Conservation (phyloP, 140 eudicot species). For the Erigeron philadelphicus region DNA sequence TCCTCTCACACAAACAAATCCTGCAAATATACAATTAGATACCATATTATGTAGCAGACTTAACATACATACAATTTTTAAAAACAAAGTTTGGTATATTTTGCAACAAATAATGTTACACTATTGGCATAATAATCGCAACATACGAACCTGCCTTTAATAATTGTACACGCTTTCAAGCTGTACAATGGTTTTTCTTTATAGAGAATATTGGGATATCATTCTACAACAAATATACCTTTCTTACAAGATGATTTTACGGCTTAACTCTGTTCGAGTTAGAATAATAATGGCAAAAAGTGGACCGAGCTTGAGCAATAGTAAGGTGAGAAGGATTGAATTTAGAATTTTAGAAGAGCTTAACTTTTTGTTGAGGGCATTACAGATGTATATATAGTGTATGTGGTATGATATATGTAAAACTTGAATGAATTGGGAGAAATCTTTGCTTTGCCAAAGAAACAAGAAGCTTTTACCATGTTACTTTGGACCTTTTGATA, state of each 20-base stretch:
- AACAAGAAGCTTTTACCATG: neutral
- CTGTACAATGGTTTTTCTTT: neutral
- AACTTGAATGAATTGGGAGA: neutral
- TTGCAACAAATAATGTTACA: neutral
- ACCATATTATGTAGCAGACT: neutral
- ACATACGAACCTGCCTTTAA: neutral
- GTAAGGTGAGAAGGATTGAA: neutral
- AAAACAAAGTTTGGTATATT: neutral
- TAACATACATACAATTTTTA: neutral
- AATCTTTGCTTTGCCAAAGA: neutral
- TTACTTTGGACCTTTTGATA: neutral
- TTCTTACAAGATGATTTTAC: neutral
- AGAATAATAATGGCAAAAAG: neutral
- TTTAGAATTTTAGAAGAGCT: neutral
- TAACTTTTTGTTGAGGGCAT: neutral
- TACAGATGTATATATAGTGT: neutral
- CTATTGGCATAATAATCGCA: neutral
- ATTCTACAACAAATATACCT: neutral
- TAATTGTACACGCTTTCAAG: too few relatives aligned
- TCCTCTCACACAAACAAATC: slow-evolving; percentile 72
- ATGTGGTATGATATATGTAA: neutral
- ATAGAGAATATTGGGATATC: neutral
- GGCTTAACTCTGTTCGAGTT: neutral
- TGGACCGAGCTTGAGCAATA: neutral
- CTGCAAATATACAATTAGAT: slow-evolving; percentile 25